Base-by-base conservation (phyloP, 345 rosid species). In the Arabis hirsuta region DNA sequence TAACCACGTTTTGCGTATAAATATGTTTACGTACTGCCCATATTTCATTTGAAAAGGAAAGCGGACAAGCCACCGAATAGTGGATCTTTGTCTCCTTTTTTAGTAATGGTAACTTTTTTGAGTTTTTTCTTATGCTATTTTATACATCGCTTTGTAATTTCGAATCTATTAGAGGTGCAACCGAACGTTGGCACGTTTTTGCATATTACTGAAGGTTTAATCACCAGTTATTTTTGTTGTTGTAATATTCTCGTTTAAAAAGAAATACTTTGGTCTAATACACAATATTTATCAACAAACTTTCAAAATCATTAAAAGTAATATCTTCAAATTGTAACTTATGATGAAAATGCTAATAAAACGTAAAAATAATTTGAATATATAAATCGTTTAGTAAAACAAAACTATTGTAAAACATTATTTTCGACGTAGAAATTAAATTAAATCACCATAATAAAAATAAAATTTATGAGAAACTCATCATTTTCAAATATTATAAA, bases 131-230 rank as follows among this genome's bases (percentile, higher is more conserved):
- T 7, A 7, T 34, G 2, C 8, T 5, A 32, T 48, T 45, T 47
- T 11, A 12, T 20, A 6, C 22, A 66, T 3, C 20, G 48, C 11
- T 52, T 27, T 41, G 60, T 38, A 48, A 7, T 38, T 59, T 36
- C 48, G 54, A 57, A 66, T 27, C 29, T 39, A 26, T 69, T 22
- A 7, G 65, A 69, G 36, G 39, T 58, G 57, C 47, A 69, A 57
- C 65, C 34, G 38, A 29, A 42, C 7, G 27, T 46, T 36, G 65
- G 34, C 65, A 58, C 66, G 73, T 50, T 51, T 51, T 20, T 19
- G 12, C 31, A 48, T 53, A 44, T 29, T 42, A 55, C 20, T 4
- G 19, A 68, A 42, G 29, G 16, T 53, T 27, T 8, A 19, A 12
- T 20, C 31, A 20, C 5, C 4, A 36, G 2, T 29, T 31, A 29